Evolutionary conservation across 2,329 filamentous ascomycete genomes (phyloP).

Genomic region (Ophiostoma perfectum): DNA sequence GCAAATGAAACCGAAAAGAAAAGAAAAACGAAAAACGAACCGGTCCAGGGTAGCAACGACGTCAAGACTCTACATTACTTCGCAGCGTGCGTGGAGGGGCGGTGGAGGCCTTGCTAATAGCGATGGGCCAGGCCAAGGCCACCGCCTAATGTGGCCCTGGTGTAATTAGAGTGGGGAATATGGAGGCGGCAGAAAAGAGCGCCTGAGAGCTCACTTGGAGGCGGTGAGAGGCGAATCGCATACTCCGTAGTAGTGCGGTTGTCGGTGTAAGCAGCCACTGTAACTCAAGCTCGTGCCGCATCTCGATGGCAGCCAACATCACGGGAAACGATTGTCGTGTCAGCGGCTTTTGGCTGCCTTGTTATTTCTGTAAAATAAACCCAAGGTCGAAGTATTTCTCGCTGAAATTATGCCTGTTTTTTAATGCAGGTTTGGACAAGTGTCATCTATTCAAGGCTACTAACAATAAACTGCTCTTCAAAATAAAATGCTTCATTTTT

Average conservation of each 20-base stretch:
- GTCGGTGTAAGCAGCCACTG: not conserved
- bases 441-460: too few species aligned
- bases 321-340: not conserved
- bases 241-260: not conserved
- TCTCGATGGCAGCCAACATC: not conserved
- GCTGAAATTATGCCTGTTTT: not conserved
- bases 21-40: not conserved
- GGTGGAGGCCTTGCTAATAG: constrained; percentile 8
- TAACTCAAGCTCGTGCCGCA: not conserved
- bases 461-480: not conserved
- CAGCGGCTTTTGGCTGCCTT: not conserved
- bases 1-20: not conserved
- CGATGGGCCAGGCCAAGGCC: not conserved
- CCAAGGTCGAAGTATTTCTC: not conserved
- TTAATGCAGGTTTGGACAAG: not conserved
- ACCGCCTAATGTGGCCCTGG: not conserved
- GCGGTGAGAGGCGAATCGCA: not conserved
- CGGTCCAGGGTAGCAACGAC: not conserved
- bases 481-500: not conserved
- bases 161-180: not conserved
- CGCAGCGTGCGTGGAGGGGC: not conserved
- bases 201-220: not conserved
- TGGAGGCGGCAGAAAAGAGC: not conserved
- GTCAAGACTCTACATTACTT: not conserved
- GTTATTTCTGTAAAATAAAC: not conserved